A percentile compares a stretch with the other conserved stretches of the same genome.
phyloP scores from a whole-genome alignment of 306 rosid species.

The Crotalaria pallida region DNA sequence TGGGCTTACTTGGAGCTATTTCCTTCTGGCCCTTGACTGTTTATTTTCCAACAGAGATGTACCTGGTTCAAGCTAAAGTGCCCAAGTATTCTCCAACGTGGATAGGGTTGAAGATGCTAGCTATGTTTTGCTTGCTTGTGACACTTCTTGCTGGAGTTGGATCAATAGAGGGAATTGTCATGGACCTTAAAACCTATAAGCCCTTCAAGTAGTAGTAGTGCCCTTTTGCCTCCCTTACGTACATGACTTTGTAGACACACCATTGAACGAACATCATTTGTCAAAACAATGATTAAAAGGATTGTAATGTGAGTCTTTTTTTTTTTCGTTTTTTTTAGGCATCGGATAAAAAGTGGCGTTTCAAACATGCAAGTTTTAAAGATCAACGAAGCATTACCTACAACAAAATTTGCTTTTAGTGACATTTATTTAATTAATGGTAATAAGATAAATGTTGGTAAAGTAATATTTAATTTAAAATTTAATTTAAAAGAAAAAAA shows the following conservation, averaged over 20 bases:
- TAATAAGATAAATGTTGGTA: too few relatives aligned
- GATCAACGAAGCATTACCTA: too few relatives aligned
- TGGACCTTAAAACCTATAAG: conserved; percentile 27
- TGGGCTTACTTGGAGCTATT: conserved; percentile 50
- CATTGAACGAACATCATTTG: neutral
- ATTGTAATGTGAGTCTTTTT: too few relatives aligned
- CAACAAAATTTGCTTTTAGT: too few relatives aligned
- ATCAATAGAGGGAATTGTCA: conserved; percentile 40
- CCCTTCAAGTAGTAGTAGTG: conserved; percentile 26
- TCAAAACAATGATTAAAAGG: too few relatives aligned
- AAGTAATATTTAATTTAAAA: too few relatives aligned
- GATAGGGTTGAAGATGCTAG: conserved; percentile 34
- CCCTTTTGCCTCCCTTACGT: too few relatives aligned
- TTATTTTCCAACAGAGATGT: conserved; percentile 57
- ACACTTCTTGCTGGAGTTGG: conserved; percentile 42
- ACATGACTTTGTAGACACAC: neutral
- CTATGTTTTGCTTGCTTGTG: conserved; percentile 38
- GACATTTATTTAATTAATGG: too few relatives aligned
- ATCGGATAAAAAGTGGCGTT: too few relatives aligned
- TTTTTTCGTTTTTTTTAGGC: too few relatives aligned
- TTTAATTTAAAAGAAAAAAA: too few relatives aligned
- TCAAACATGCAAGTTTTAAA: too few relatives aligned
- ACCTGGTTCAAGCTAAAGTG: conserved; percentile 34
- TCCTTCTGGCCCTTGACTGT: conserved; percentile 59
- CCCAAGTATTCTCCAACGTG: conserved; percentile 36